Evolutionary conservation across 176 grass and related monocot genomes (phyloP), one percentile per base, ranked within the genome.

Genomic region (Melocanna baccifera): DNA sequence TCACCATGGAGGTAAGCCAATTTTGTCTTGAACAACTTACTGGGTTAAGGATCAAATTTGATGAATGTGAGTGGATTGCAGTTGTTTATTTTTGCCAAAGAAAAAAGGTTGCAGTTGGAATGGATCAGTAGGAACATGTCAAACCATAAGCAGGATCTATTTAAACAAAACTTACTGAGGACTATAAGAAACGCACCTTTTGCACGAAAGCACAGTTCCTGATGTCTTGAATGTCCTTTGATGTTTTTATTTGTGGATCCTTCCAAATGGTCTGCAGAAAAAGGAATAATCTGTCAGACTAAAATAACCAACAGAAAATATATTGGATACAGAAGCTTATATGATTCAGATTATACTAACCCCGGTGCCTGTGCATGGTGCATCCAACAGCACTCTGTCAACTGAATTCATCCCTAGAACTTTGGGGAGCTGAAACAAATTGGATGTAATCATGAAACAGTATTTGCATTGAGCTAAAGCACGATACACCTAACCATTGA

Each of bases 371-470:
- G 91, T 99, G 83, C 96, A 99, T 56, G 96, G 96, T 7, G 96
- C 93, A 90, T 99, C 96, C 87, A 99, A 79, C 78, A 99, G 89
- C 67, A 96, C 96, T 85, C 96, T 94, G 89, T 99, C 96, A 84
- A 96, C 89, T 39, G 93, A 94, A 87, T 99, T 94, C 40, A 87
- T 73, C 16, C 96, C 96, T 47, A 99, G 89, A 89, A 96, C 84
- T 86, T 91, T 94, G 12, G 93, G 91, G 83, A 99, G 78, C 96
- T 99, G 86, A 76, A 87, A 94, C 20, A 69, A 57, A 81, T 52
- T 64, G n/a, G 42, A 52, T 34, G 36, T 77, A 3, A 43, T 70
- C 65, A 81, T 37, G 6, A 52, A 82, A 69, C 9, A 70, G 32
- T 41, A 58, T 77, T 85, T 15, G 23, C 4, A 65, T 7, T 46